Evolutionary conservation across 108 stramenopile species (phyloP).

Genomic region (Skeletonema tropicum): DNA sequence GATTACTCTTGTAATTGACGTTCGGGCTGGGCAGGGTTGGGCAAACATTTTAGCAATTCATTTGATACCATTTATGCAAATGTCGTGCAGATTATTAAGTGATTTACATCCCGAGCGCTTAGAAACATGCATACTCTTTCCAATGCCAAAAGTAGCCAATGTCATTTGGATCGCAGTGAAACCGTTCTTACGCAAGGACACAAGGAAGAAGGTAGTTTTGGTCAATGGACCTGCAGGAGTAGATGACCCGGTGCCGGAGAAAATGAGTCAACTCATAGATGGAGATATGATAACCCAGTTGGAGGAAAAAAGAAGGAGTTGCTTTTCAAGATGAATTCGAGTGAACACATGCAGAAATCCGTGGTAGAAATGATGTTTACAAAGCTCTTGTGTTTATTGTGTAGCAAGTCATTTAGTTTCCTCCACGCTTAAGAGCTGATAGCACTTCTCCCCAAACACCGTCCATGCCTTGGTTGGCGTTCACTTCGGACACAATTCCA

Average conservation of each 20-base stretch:
- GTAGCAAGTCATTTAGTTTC: no score
- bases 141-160: slow-evolving; percentile 55
- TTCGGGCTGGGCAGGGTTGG: slow-evolving; percentile 72
- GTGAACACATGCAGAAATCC: no score
- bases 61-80: slow-evolving; percentile 60
- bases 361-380: no score
- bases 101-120: slow-evolving; percentile 59
- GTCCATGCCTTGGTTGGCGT: slow-evolving; percentile 93
- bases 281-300: slow-evolving; percentile 44
- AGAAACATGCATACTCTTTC: slow-evolving; percentile 56
- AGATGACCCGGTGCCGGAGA: slow-evolving; percentile 50
- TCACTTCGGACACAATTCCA: slow-evolving; percentile 80
- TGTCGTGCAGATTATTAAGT: slow-evolving; percentile 36
- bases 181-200: slow-evolving; percentile 48
- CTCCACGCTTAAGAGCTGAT: slow-evolving; percentile 54
- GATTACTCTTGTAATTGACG: slow-evolving; percentile 62
- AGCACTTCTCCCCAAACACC: slow-evolving; percentile 86
- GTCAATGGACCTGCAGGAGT: slow-evolving; percentile 54
- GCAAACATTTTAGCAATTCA: slow-evolving; percentile 58
- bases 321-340: slow-evolving; percentile 2
- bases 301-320: slow-evolving; percentile 33
- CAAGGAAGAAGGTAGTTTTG: slow-evolving; percentile 40
- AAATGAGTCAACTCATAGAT: slow-evolving; percentile 46
- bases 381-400: no score
- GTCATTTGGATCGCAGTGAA: slow-evolving; percentile 63